phyloP scores from a whole-genome alignment of 768 basidiomycete genomes.

The Lepiota brunneoincarnata region DNA sequence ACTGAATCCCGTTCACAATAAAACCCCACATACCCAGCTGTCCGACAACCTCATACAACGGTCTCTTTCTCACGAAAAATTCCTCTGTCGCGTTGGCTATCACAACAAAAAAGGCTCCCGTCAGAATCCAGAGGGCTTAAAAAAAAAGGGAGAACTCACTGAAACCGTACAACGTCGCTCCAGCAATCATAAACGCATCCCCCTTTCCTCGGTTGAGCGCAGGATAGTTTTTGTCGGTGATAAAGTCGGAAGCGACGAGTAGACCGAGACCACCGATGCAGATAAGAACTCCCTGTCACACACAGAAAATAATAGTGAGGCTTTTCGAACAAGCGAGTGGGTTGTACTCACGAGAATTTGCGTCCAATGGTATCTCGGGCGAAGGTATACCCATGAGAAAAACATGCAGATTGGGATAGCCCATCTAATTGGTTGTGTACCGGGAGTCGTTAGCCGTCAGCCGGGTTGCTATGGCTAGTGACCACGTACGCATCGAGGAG shows the following conservation, averaged over 20 bases:
- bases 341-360: slow-evolving; percentile 60
- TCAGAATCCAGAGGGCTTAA: background rate
- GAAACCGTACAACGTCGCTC: slow-evolving; percentile 83
- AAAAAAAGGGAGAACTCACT: slow-evolving; percentile 44
- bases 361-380: slow-evolving; percentile 78
- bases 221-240: slow-evolving; percentile 74
- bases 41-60: slow-evolving; percentile 85
- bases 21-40: slow-evolving; percentile 86
- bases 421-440: slow-evolving; percentile 49
- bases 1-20: slow-evolving; percentile 76
- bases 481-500: slow-evolving; percentile 77
- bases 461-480: background rate
- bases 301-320: background rate
- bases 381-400: slow-evolving; percentile 83
- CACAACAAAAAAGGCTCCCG: background rate
- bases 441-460: background rate
- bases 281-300: slow-evolving; percentile 61
- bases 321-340: background rate
- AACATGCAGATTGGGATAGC: slow-evolving; percentile 86
- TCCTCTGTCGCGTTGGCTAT: slow-evolving; percentile 87
- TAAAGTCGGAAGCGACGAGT: slow-evolving; percentile 74
- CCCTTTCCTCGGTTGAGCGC: slow-evolving; percentile 70
- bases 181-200: slow-evolving; percentile 84
- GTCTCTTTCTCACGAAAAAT: slow-evolving; percentile 75
- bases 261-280: slow-evolving; percentile 76